Conservation (phyloP, 2,329 filamentous ascomycete genomes). For the Aspergillus alliaceus region DNA sequence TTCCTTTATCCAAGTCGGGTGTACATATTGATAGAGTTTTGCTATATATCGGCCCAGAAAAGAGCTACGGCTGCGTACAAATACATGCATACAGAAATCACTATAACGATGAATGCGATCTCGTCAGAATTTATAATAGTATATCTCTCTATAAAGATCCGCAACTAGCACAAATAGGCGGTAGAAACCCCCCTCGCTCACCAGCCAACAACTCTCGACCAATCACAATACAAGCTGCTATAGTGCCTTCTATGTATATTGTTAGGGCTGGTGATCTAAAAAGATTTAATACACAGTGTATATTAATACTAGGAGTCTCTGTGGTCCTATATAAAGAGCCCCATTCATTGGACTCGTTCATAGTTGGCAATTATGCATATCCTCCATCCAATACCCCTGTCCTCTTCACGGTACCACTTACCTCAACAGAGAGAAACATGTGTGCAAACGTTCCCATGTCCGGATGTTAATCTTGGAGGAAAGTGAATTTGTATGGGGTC, state of each 20-base stretch:
- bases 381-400: not conserved
- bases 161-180: not conserved
- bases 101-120: too few relatives aligned
- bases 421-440: not conserved
- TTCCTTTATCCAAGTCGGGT: not conserved
- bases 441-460: not conserved
- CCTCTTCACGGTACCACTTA: not conserved
- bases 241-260: not conserved
- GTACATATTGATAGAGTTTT: not conserved
- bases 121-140: too few relatives aligned
- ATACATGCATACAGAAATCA: not conserved
- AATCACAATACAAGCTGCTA: not conserved
- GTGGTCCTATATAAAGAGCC: not conserved
- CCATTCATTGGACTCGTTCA: not conserved
- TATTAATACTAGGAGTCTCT: not conserved
- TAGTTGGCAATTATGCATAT: not conserved
- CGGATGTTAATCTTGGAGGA: not conserved
- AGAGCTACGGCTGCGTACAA: not conserved
- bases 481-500: not conserved
- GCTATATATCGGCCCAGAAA: not conserved
- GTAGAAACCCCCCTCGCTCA: too few relatives aligned
- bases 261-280: not conserved
- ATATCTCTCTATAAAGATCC: not conserved
- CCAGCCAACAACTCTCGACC: not conserved
- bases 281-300: not conserved